Conservation (phyloP, 495 filamentous ascomycete species). For the Talaromyces nanjingensis region DNA sequence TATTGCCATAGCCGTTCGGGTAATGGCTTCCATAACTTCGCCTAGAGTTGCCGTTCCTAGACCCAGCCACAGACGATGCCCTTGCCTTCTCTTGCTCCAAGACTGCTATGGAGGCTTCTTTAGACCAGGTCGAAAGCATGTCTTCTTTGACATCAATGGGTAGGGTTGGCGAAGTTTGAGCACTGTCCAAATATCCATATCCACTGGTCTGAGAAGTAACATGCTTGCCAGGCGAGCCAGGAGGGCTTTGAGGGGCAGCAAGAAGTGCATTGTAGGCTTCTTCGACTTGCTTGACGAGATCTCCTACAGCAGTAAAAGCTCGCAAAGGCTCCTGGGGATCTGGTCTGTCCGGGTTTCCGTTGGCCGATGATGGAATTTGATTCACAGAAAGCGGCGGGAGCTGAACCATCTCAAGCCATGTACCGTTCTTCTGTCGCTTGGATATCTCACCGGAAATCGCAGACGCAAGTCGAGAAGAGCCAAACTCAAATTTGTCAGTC, state of each 20-base stretch:
- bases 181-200: conserved; percentile 4
- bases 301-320: conserved; percentile 60
- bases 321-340: conserved; percentile 50
- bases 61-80: conserved; percentile 64
- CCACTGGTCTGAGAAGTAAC: conserved; percentile 5
- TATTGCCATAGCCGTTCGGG: conserved; percentile 43
- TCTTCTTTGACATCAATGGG: conserved; percentile 57
- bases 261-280: conserved; percentile 52
- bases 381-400: conserved; percentile 48
- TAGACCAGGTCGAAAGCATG: conserved; percentile 70
- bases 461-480: conserved; percentile 55
- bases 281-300: conserved; percentile 66
- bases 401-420: conserved; percentile 66
- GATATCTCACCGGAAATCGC: conserved; percentile 70
- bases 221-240: conserved; percentile 58
- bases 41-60: conserved; percentile 54
- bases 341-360: conserved; percentile 21
- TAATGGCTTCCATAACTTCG: conserved; percentile 43
- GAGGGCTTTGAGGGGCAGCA: conserved; percentile 61
- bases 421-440: conserved; percentile 56
- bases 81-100: conserved; percentile 61
- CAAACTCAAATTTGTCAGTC: conserved; percentile 70
- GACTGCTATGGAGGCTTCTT: conserved; percentile 59
- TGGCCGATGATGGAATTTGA: conserved; percentile 28
- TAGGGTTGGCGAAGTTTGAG: conserved; percentile 15